A percentile compares a stretch with the other conserved stretches of the same genome.
Evolutionary conservation across 345 rosid species (phyloP).

Genomic region (Eutrema yunnanense): DNA sequence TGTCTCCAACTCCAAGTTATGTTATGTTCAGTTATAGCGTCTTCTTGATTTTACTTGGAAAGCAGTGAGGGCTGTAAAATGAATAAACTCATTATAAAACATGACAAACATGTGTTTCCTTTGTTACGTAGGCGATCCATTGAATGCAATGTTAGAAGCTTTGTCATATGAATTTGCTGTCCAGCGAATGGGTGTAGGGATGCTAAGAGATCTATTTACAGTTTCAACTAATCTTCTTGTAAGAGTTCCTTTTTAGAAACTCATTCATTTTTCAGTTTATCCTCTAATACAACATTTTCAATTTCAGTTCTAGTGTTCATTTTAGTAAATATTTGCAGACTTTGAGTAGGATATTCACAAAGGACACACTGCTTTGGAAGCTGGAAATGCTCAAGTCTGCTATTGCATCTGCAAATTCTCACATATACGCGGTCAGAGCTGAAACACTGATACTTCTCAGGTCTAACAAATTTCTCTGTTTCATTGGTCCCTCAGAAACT

Average conservation of each 20-base stretch:
- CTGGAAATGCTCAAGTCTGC: conserved; percentile 50
- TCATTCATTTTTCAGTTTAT: background rate
- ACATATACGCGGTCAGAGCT: conserved; percentile 47
- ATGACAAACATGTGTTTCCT: background rate
- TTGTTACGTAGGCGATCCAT: conserved; percentile 29
- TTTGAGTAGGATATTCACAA: conserved; percentile 42
- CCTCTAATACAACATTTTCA: background rate
- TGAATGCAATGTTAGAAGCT: conserved; percentile 30
- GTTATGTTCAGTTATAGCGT: background rate
- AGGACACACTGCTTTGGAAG: conserved; percentile 75
- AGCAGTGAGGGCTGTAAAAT: background rate
- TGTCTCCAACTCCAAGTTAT: background rate
- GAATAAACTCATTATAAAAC: background rate
- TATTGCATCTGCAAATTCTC: conserved; percentile 45
- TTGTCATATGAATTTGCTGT: conserved; percentile 31
- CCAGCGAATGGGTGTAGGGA: conserved; percentile 17
- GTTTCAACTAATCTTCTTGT: conserved; percentile 36
- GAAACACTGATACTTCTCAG: conserved; percentile 52
- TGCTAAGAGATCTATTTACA: conserved; percentile 29
- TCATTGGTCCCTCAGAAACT: background rate
- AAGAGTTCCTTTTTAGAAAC: background rate
- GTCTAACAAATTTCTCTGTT: conserved; percentile 16
- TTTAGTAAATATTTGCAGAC: conserved; percentile 36
- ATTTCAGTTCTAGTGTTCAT: background rate
- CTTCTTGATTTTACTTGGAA: background rate